Percentiles rank a stretch among this genome's conserved stretches.
Conservation (phyloP, 2,329 filamentous ascomycete genomes). For the Allantophomopsis cytisporea region DNA sequence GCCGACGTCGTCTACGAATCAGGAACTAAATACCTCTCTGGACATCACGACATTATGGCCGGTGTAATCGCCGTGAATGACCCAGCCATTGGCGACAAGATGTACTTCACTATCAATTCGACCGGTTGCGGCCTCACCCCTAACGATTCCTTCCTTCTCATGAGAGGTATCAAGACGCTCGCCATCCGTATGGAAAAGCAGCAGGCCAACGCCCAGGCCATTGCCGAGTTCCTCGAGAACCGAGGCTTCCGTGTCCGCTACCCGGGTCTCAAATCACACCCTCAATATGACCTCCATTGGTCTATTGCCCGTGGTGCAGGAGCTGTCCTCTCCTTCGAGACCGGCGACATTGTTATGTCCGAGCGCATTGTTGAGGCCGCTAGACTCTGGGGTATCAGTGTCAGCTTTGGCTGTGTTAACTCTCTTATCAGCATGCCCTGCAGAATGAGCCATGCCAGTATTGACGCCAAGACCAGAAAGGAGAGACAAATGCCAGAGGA, state of each 20-base stretch:
- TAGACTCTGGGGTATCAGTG: conserved; percentile 84
- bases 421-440: conserved; percentile 98
- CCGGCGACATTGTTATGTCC: conserved; percentile 68
- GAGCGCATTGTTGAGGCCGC: conserved; percentile 92
- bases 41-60: conserved; percentile 98
- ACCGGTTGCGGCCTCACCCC: conserved; percentile 89
- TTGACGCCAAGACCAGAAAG: conserved; percentile 83
- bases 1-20: conserved; percentile 96
- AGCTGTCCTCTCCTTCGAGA: conserved; percentile 92
- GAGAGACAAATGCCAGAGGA: conserved; percentile 93
- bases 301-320: conserved; percentile 89
- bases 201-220: conserved; percentile 79
- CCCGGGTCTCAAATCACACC: conserved; percentile 85
- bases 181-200: conserved; percentile 99
- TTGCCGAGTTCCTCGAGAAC: conserved; percentile 82
- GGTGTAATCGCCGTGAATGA: conserved; percentile 92
- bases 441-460: conserved; percentile 98
- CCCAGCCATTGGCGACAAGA: conserved; percentile 64
- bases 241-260: conserved; percentile 93
- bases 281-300: conserved; percentile 93
- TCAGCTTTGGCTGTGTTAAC: conserved; percentile 97
- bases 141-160: conserved; percentile 90
- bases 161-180: conserved; percentile 91
- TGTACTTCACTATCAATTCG: conserved; percentile 95
- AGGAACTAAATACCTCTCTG: conserved; percentile 94